phyloP scores from a whole-genome alignment of 257 asterid species.

The Salvia rosmarinus region DNA sequence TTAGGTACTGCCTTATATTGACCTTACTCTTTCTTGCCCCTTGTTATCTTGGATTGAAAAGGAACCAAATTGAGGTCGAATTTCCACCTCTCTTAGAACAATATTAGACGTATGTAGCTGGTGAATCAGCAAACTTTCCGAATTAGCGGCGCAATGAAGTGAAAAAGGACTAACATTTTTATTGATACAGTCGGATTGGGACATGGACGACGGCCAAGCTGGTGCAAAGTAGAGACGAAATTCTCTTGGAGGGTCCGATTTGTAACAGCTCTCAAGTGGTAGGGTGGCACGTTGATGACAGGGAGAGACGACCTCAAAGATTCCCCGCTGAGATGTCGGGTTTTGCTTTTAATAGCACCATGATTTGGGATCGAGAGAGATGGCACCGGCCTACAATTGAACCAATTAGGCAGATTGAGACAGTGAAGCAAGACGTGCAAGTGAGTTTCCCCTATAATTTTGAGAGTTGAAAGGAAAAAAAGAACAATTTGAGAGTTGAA shows the following conservation, averaged over 20 bases:
- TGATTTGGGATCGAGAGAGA: constrained; percentile 77
- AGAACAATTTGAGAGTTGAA: too few species aligned
- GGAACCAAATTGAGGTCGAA: background rate
- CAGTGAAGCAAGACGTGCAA: constrained; percentile 50
- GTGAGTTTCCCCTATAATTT: constrained; percentile 44
- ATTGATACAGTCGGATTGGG: constrained; percentile 70
- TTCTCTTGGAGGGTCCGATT: constrained; percentile 67
- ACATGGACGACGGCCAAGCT: constrained; percentile 67
- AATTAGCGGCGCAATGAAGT: background rate
- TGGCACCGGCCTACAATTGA: constrained; percentile 67
- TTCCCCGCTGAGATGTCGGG: constrained; percentile 69
- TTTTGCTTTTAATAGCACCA: constrained; percentile 77
- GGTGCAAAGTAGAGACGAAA: constrained; percentile 41
- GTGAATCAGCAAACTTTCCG: background rate
- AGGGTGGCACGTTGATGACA: constrained; percentile 69
- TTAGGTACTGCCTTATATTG: constrained; percentile 68
- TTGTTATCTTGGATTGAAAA: background rate
- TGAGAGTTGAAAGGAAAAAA: too few species aligned
- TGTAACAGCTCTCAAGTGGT: constrained; percentile 67
- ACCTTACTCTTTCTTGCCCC: background rate
- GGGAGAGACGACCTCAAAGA: constrained; percentile 42
- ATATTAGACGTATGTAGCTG: background rate
- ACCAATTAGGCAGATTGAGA: constrained; percentile 61
- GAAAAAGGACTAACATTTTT: constrained; percentile 20
- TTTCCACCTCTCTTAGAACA: background rate